These are phyloP conservation scores for Eimeria tenella DNA, from an alignment of 169 alveolate genomes.

Conservation along the genomic window DNA sequence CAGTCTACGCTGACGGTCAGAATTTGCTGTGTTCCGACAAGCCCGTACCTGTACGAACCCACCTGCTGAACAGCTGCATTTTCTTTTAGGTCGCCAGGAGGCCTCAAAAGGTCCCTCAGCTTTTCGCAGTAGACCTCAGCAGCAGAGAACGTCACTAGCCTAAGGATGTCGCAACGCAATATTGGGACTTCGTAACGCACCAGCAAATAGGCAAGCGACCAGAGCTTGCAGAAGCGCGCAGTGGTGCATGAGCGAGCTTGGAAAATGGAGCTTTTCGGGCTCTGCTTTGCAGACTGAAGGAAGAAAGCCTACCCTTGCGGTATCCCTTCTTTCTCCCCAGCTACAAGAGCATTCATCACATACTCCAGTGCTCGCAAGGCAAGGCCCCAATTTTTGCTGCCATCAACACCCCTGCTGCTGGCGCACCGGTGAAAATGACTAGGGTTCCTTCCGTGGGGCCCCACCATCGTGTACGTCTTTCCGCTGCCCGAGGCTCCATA, in stretches of 20 bases:
- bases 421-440: not conserved
- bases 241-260: not conserved
- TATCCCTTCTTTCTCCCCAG: not conserved
- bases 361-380: not conserved
- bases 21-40: no score
- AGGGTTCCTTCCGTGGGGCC: not conserved
- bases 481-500: constrained; percentile 61
- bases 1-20: no score
- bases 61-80: not conserved
- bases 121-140: constrained; percentile 50
- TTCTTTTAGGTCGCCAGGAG: not conserved
- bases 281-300: no score
- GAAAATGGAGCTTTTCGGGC: not conserved
- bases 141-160: not conserved
- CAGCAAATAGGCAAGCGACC: not conserved
- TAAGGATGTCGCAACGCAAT: not conserved
- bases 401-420: not conserved
- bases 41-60: no score
- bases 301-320: not conserved
- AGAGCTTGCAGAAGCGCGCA: no score
- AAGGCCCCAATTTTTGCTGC: constrained; percentile 37
- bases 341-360: constrained; percentile 28
- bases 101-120: constrained; percentile 17
- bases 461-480: constrained; percentile 57
- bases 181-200: not conserved